A percentile compares a stretch with the other conserved stretches of the same genome.
phyloP scores from a whole-genome alignment of 1,139 yeast genomes.

The Ogataea hybrid region DNA sequence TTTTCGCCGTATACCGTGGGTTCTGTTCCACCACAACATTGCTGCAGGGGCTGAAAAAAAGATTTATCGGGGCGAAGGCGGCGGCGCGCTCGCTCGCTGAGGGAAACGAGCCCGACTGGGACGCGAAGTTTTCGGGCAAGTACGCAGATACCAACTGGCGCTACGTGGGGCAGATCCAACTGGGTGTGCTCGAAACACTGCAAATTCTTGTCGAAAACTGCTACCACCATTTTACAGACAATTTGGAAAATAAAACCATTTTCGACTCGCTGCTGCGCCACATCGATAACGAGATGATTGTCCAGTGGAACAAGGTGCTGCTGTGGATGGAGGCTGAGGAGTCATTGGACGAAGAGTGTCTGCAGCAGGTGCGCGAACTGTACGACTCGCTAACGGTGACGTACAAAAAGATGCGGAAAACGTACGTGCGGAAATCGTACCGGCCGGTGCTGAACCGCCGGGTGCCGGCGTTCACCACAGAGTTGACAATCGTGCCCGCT shows the following conservation, averaged over 20 bases:
- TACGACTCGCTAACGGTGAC: slow-evolving; percentile 43
- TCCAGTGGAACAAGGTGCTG: slow-evolving; percentile 67
- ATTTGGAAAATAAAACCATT: slow-evolving; percentile 55
- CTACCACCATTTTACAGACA: slow-evolving; percentile 73
- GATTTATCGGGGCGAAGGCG: slow-evolving; percentile 58
- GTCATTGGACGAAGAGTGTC: slow-evolving; percentile 22
- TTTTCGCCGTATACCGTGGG: slow-evolving; percentile 63
- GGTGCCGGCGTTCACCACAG: slow-evolving; percentile 25
- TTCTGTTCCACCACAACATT: slow-evolving; percentile 55
- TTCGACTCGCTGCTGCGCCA: slow-evolving; percentile 66
- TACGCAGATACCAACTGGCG: slow-evolving; percentile 46
- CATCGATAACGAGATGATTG: slow-evolving; percentile 63
- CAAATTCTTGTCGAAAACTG: slow-evolving; percentile 70
- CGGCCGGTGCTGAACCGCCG: slow-evolving; percentile 52
- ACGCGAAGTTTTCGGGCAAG: slow-evolving; percentile 23
- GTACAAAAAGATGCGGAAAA: slow-evolving; percentile 67
- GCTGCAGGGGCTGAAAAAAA: slow-evolving; percentile 46
- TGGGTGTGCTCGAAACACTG: slow-evolving; percentile 78
- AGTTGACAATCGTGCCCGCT: slow-evolving; percentile 26
- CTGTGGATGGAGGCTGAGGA: slow-evolving; percentile 33
- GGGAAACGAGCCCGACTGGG: slow-evolving; percentile 52
- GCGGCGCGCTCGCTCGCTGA: slow-evolving; percentile 45
- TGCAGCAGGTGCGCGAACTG: slow-evolving; percentile 33
- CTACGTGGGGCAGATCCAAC: slow-evolving; percentile 67
- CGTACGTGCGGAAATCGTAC: slow-evolving; percentile 76